A percentile compares a stretch with the other conserved stretches of the same genome.
Conservation (phyloP, 2,329 filamentous ascomycete species). For the Metarhizium album region DNA sequence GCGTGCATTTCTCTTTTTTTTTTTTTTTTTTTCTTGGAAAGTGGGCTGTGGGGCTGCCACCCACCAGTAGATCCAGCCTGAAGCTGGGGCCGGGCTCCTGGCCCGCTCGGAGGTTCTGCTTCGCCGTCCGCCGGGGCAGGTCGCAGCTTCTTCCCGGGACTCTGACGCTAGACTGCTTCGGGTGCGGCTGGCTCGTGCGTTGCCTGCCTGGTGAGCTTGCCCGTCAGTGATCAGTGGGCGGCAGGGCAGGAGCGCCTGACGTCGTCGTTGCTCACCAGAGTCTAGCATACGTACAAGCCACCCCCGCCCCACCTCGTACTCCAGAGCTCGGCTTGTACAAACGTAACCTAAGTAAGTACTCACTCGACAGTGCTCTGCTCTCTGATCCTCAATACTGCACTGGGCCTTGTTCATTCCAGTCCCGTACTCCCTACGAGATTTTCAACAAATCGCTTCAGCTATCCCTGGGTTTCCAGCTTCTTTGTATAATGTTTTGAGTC, state of each 20-base stretch:
- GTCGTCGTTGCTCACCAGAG: background rate
- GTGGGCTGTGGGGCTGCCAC: background rate
- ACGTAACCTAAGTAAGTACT: too few relatives aligned
- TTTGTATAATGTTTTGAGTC: background rate
- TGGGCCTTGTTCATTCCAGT: background rate
- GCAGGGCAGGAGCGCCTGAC: slow-evolving; percentile 5
- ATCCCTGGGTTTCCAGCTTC: background rate
- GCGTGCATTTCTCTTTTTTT: slow-evolving; percentile 1
- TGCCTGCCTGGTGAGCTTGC: too few relatives aligned
- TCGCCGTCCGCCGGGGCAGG: slow-evolving; percentile 8
- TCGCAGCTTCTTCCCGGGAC: background rate
- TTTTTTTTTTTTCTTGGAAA: background rate
- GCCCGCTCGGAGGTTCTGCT: slow-evolving; percentile 12
- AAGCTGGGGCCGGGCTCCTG: background rate
- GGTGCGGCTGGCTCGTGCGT: background rate
- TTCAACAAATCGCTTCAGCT: background rate
- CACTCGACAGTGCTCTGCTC: too few relatives aligned
- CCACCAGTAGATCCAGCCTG: too few relatives aligned
- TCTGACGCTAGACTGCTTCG: slow-evolving; percentile 1
- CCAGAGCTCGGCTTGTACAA: background rate
- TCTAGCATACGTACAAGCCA: background rate
- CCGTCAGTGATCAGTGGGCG: background rate
- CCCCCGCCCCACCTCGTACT: background rate
- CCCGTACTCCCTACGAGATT: background rate
- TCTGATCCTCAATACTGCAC: background rate